A percentile compares a stretch with the other conserved stretches of the same genome.
These are phyloP conservation scores for Didymella lethalis DNA, from an alignment of 2,329 filamentous ascomycete genomes.

Conservation along the genomic window DNA sequence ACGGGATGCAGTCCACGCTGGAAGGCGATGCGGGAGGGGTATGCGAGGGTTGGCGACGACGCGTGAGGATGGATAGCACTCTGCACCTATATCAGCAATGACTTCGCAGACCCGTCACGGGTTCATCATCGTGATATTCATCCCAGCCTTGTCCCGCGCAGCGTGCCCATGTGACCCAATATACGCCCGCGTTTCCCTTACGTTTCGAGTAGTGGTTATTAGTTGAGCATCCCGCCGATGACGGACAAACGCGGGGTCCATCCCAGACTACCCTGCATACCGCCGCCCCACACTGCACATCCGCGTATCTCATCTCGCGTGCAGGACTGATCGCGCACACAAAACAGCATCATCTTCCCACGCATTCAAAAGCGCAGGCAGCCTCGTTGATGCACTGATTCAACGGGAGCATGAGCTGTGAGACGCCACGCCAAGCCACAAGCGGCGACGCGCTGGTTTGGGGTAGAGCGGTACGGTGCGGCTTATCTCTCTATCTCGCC, in stretches of 20 bases:
- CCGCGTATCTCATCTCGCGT: constrained; percentile 22
- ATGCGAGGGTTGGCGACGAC: constrained; percentile 27
- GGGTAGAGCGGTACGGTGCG: not conserved
- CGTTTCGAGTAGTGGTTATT: constrained; percentile 36
- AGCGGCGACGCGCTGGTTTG: constrained; percentile 27
- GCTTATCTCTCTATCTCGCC: constrained; percentile 19
- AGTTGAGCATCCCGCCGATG: constrained; percentile 29
- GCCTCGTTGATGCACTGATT: too few species aligned
- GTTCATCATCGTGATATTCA: constrained; percentile 10
- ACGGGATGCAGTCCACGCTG: constrained; percentile 35
- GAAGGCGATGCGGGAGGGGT: constrained; percentile 34
- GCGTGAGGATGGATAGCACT: too few species aligned
- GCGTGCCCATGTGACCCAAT: constrained; percentile 10
- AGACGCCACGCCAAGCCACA: constrained; percentile 34
- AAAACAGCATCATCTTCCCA: not conserved
- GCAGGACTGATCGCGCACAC: not conserved
- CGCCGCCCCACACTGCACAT: constrained; percentile 5
- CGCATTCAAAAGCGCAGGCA: too few species aligned
- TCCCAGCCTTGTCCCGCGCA: constrained; percentile 2
- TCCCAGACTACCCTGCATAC: constrained; percentile 2
- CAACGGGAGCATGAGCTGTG: not conserved
- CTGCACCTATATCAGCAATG: not conserved
- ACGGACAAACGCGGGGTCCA: constrained; percentile 32
- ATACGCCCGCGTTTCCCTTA: constrained; percentile 34
- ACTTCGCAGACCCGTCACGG: not conserved